phyloP scores from a whole-genome alignment of 1,284 basidiomycete species.

The Papiliotrema flavescens region DNA sequence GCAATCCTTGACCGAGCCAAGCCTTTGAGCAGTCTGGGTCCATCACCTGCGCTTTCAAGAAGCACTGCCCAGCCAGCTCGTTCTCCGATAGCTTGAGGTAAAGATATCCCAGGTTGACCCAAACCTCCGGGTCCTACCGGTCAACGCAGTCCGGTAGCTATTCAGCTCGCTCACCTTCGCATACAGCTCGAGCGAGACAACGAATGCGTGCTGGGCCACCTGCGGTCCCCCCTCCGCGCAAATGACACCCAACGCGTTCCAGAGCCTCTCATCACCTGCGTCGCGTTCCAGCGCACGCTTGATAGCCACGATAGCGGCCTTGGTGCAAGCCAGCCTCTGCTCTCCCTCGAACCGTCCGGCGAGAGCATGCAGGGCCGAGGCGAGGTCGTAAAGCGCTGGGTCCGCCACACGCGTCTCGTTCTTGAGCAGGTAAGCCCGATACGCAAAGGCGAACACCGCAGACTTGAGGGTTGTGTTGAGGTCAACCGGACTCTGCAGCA shows the following conservation, averaged over 20 bases:
- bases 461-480: slow-evolving; percentile 53
- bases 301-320: slow-evolving; percentile 62
- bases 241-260: slow-evolving; percentile 58
- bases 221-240: slow-evolving; percentile 35
- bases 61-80: slow-evolving; percentile 80
- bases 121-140: slow-evolving; percentile 66
- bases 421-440: slow-evolving; percentile 66
- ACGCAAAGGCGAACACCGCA: slow-evolving; percentile 68
- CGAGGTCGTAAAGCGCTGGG: slow-evolving; percentile 74
- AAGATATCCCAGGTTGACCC: slow-evolving; percentile 87
- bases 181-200: slow-evolving; percentile 82
- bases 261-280: slow-evolving; percentile 70
- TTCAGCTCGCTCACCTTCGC: slow-evolving; percentile 57
- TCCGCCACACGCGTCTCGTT: slow-evolving; percentile 57
- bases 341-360: slow-evolving; percentile 32
- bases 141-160: neutral
- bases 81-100: slow-evolving; percentile 79
- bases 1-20: slow-evolving; percentile 91
- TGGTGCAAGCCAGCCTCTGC: slow-evolving; percentile 47
- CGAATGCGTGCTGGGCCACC: slow-evolving; percentile 83
- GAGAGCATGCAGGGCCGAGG: slow-evolving; percentile 62
- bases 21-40: slow-evolving; percentile 85
- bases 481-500: slow-evolving; percentile 26
- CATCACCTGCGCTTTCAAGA: slow-evolving; percentile 81
- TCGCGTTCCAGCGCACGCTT: slow-evolving; percentile 73